These are phyloP conservation scores for Trametes polyzona DNA, from an alignment of 1,284 basidiomycete genomes.

Conservation along the genomic window DNA sequence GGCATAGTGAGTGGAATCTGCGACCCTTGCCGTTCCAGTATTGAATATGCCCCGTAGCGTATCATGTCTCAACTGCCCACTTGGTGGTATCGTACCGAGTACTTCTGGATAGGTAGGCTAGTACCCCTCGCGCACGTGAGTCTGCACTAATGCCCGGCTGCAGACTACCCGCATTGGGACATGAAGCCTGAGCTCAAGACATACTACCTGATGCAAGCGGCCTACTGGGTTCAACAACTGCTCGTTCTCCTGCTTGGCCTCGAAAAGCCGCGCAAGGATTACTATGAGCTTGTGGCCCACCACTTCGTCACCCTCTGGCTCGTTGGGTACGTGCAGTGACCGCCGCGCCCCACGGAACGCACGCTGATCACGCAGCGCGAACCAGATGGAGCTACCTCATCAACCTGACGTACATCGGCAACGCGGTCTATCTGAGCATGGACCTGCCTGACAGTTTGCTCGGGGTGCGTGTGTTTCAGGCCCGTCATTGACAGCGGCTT, in stretches of 20 bases:
- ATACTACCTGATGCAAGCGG: conserved; percentile 89
- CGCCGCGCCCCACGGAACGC: conserved; percentile 1
- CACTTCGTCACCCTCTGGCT: conserved; percentile 97
- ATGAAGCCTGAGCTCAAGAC: conserved; percentile 87
- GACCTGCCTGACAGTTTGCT: conserved; percentile 93
- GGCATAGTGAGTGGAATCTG: conserved; percentile 70
- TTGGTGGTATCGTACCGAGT: conserved; percentile 86
- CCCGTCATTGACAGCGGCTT: neutral
- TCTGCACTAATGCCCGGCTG: neutral
- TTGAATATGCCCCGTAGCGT: conserved; percentile 46
- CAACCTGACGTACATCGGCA: conserved; percentile 88
- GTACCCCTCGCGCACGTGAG: neutral
- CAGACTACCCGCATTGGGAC: conserved; percentile 88
- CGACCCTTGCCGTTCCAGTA: neutral
- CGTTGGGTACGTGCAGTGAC: conserved; percentile 61
- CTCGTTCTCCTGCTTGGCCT: conserved; percentile 84
- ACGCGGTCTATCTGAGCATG: conserved; percentile 95
- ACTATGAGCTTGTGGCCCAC: conserved; percentile 82
- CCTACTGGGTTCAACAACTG: conserved; percentile 96
- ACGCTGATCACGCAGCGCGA: neutral
- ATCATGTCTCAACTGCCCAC: conserved; percentile 89
- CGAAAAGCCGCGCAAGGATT: conserved; percentile 95
- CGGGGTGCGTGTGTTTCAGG: conserved; percentile 55
- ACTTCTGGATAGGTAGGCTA: conserved; percentile 78
- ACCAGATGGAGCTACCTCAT: conserved; percentile 85